Evolutionary conservation across 768 basidiomycete species (phyloP), one percentile per base, ranked within the genome.

Genomic region (Floccularia luteovirens): DNA sequence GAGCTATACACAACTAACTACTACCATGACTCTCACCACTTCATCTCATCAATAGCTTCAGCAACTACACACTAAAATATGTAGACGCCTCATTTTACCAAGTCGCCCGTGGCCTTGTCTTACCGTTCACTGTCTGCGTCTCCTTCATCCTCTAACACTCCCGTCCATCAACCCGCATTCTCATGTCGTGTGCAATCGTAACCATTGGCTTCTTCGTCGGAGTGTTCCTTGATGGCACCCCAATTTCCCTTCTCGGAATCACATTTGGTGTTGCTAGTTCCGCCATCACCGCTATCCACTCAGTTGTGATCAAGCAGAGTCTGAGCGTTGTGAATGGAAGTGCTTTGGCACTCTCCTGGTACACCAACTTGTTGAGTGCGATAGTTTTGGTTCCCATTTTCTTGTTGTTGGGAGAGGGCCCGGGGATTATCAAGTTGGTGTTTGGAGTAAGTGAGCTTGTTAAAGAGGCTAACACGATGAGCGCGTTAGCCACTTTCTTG

Each of bases 11-110:
- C 31, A 24, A 21, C 19, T 22, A 19, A 17, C 14, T 38, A 17
- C 19, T 32, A 8, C 17, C 23, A 8, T n/a, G n/a, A n/a, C n/a
- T n/a, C n/a, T n/a, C n/a, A n/a, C n/a, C n/a, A n/a, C n/a, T n/a
- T n/a, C n/a, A n/a, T n/a, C n/a, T n/a, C n/a, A n/a, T n/a, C n/a
- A n/a, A 22, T 55, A 90, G 87, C 52, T 83, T 88, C 55, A 88
- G 87, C 61, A 93, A 92, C 58, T 91, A 80, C 55, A 90, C 86
- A 28, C 73, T 93, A 43, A 89, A 91, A 78, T 90, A 86, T 52
- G 92, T 96, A 49, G 91, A 92, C 42, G 89, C 90, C 10, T 92
- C 90, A 0, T 91, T 94, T 62, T 92, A 94, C 59, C 92, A 94
- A 66, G 85, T 98, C 46, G 93, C 93, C 0, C 83, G 93, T 12